phyloP scores from a whole-genome alignment of 345 rosid species.

The Punica granatum region DNA sequence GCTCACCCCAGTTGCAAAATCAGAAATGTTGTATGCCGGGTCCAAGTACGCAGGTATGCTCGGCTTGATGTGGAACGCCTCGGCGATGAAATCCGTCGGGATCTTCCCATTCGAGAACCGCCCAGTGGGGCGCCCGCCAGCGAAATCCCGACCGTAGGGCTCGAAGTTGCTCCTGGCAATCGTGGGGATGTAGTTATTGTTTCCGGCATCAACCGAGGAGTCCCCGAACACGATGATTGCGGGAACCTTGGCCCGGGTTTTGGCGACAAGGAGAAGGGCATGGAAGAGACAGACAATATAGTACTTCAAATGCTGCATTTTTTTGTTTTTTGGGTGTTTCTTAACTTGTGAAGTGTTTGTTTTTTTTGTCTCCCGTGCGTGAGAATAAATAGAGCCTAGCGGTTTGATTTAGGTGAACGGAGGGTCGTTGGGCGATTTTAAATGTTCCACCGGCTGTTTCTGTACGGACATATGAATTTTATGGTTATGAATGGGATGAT shows the following conservation, averaged over 20 bases:
- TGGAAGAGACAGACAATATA: constrained; percentile 5
- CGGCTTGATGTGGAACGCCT: constrained; percentile 45
- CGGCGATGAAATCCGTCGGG: constrained; percentile 44
- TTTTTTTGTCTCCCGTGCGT: not conserved
- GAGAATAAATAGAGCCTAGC: not conserved
- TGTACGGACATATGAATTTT: not conserved
- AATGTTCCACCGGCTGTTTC: not conserved
- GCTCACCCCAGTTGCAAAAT: constrained; percentile 55
- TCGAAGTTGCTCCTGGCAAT: constrained; percentile 43
- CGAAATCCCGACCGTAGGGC: constrained; percentile 60
- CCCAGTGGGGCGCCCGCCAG: constrained; percentile 41
- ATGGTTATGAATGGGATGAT: not conserved
- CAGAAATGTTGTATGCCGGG: constrained; percentile 36
- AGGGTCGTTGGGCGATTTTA: not conserved
- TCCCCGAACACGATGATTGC: constrained; percentile 62
- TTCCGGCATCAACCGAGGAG: constrained; percentile 58
- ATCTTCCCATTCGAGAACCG: constrained; percentile 62
- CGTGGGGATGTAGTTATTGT: constrained; percentile 49
- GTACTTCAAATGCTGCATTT: not conserved
- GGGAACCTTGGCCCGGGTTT: constrained; percentile 31
- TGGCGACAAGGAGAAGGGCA: not conserved
- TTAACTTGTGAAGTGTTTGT: not conserved
- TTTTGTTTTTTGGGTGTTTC: not conserved
- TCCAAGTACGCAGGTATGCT: constrained; percentile 54
- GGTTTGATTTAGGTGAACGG: not conserved